phyloP scores from a whole-genome alignment of 495 filamentous ascomycete species.

The Hypoxylon lenormandii region DNA sequence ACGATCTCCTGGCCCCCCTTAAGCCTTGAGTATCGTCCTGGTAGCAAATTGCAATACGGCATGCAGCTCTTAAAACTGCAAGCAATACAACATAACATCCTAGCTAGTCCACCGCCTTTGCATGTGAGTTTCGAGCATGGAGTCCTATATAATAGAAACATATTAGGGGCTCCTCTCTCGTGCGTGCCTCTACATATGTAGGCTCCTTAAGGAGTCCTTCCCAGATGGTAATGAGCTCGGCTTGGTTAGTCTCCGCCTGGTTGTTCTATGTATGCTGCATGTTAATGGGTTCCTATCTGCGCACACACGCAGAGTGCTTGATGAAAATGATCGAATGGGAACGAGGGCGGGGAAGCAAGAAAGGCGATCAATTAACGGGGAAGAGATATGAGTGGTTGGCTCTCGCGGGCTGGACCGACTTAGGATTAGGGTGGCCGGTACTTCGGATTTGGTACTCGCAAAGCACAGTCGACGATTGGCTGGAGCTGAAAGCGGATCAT shows the following conservation, averaged over 20 bases:
- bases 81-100: constrained; percentile 28
- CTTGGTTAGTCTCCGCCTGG: constrained; percentile 10
- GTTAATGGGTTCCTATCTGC: constrained; percentile 12
- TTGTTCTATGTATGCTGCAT: constrained; percentile 13
- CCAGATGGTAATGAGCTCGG: constrained; percentile 6
- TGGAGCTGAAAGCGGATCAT: not conserved
- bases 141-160: constrained; percentile 14
- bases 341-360: constrained; percentile 8
- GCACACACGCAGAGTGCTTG: constrained; percentile 4
- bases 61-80: constrained; percentile 8
- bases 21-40: not conserved
- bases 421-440: constrained; percentile 38
- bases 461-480: constrained; percentile 26
- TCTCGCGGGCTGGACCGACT: constrained; percentile 21
- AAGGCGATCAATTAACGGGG: constrained; percentile 14
- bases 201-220: constrained; percentile 3
- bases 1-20: constrained; percentile 29
- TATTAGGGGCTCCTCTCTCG: constrained; percentile 21
- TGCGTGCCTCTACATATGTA: constrained; percentile 25
- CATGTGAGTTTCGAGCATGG: constrained; percentile 13
- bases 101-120: constrained; percentile 2
- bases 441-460: constrained; percentile 18
- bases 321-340: constrained; percentile 36
- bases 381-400: constrained; percentile 15
- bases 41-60: not conserved